Evolutionary conservation across 768 basidiomycete species (phyloP).

Genomic region (Leucocoprinus birnbaumii): DNA sequence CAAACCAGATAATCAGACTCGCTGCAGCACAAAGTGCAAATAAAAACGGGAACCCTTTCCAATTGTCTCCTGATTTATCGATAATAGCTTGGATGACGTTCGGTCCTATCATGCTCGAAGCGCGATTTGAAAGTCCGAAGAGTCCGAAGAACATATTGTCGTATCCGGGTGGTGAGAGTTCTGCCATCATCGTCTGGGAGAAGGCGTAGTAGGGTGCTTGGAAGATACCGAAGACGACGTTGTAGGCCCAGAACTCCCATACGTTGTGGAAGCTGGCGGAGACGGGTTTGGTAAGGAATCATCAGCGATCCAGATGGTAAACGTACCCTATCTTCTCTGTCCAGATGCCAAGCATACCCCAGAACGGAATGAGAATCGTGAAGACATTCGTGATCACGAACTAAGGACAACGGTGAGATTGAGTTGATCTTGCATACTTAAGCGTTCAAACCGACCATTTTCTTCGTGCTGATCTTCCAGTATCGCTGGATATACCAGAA

Average conservation of each 20-base stretch:
- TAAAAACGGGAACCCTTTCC: constrained; percentile 84
- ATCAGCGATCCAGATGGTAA: not conserved
- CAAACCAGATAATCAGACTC: constrained; percentile 76
- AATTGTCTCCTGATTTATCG: constrained; percentile 65
- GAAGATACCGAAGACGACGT: constrained; percentile 76
- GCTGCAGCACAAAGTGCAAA: constrained; percentile 69
- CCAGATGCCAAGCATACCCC: constrained; percentile 89
- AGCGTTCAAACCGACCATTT: constrained; percentile 53
- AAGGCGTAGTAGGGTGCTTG: constrained; percentile 88
- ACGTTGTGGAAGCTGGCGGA: constrained; percentile 57
- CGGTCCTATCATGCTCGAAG: constrained; percentile 85
- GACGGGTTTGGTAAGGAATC: no score
- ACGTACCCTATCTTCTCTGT: constrained; percentile 67
- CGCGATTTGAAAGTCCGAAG: constrained; percentile 80
- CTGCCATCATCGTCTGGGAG: constrained; percentile 86
- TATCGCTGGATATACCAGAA: constrained; percentile 85
- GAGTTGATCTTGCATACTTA: not conserved
- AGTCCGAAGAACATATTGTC: constrained; percentile 90
- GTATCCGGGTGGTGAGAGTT: constrained; percentile 83
- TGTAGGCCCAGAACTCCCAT: constrained; percentile 92
- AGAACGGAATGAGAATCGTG: constrained; percentile 75
- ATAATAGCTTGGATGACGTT: constrained; percentile 87
- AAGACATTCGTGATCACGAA: constrained; percentile 30
- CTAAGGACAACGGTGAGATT: not conserved
- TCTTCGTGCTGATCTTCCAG: constrained; percentile 79